These are phyloP conservation scores for Sequoiadendron giganteum DNA, from an alignment of 75 land plant genomes.

Conservation along the genomic window DNA sequence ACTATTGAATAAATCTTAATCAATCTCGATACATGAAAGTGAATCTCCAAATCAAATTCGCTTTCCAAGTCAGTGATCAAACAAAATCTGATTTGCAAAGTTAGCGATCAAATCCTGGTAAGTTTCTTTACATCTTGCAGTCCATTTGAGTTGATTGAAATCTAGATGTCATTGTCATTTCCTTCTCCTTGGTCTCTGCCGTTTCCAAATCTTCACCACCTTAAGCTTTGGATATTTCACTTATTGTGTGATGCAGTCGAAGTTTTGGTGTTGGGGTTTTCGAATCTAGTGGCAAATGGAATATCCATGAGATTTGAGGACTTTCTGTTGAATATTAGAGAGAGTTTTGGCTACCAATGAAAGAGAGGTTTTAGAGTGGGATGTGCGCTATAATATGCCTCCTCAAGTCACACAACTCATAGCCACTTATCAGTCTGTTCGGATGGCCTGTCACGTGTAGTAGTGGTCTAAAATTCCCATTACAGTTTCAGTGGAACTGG, in stretches of 20 bases:
- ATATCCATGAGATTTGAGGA: conserved; percentile 79
- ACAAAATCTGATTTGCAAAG: too few species aligned
- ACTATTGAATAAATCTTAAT: too few species aligned
- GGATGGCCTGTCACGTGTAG: conserved; percentile 33
- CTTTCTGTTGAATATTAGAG: conserved; percentile 49
- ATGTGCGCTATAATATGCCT: conserved; percentile 22
- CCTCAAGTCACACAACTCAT: conserved; percentile 25
- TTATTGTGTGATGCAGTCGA: conserved; percentile 39
- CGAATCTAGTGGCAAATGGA: conserved; percentile 68
- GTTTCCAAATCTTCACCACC: conserved; percentile 17
- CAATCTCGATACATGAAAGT: too few species aligned
- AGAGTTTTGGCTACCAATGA: conserved; percentile 39
- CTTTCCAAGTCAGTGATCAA: too few species aligned
- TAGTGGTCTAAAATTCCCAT: too few species aligned
- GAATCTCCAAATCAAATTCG: too few species aligned
- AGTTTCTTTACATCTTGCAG: too few species aligned
- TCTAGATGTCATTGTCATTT: conserved; percentile 67
- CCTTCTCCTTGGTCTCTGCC: conserved; percentile 68
- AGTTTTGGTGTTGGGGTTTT: conserved; percentile 64
- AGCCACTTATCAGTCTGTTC: conserved; percentile 41
- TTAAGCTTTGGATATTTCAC: too few species aligned
- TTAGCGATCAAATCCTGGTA: too few species aligned
- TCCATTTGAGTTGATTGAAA: not conserved
- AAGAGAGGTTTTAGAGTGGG: conserved; percentile 42
- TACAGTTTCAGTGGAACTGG: too few species aligned